Evolutionary conservation across 1,284 basidiomycete species (phyloP), one percentile per base, ranked within the genome.

Genomic region (Fomitopsis betulina): DNA sequence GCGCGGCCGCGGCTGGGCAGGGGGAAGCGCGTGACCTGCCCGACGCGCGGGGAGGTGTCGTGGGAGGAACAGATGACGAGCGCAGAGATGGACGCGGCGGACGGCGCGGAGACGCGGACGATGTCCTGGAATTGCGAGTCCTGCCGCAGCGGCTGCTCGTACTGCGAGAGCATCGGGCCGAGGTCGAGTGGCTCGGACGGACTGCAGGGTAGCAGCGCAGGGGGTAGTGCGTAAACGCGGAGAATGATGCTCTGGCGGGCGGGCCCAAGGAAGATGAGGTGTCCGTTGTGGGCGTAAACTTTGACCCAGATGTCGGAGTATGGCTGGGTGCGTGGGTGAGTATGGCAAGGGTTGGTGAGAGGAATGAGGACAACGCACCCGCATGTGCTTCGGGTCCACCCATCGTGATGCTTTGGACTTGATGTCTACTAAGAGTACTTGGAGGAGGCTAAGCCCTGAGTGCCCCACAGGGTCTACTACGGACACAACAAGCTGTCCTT

Each of bases 371-470:
- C 8, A 5, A 43, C 73, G 59, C 54, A 75, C 75, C 64, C 72
- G 63, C 15, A 69, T 65, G 37, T 71, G 65, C 6, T 61, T 30
- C 1, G 75, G 70, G 55, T 74, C 64, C 10, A 75, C 62, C 55
- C 72, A 65, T 55, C 66, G 64, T 33, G 71, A 67, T 1, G 59
- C 61, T 15, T 71, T 70, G 6, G 72, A 72, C 15, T 58, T 57
- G 5, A 67, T 65, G 53, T 78, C 70, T 23, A 76, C 61, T 32
- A 78, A 64, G 17, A 77, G 60, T n/a, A 80, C 66, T 54, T 74
- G 72, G 57, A 75, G 73, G 12, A 37, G 19, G 21, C 49, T 51
- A 9, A 27, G 67, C 66, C 6, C 70, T 65, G 45, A 17, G 19
- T 70, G 68, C 38, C 64, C 67, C 15, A 67, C 60, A 60, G 67